Base-by-base conservation (phyloP, 129 eudicot species). In the Silybum marianum region DNA sequence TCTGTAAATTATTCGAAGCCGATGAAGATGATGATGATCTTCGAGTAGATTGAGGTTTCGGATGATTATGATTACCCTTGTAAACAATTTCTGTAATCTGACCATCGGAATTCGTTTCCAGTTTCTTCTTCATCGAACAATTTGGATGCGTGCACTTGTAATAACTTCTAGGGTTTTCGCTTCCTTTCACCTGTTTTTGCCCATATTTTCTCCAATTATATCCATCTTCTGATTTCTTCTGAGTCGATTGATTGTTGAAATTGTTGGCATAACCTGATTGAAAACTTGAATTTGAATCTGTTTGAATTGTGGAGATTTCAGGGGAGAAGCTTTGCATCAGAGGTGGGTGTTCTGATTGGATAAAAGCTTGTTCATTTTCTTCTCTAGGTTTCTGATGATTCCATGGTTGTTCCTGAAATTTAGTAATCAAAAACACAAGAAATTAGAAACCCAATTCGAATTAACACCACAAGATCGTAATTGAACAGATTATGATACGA, bases 181-280 rank as follows among this genome's bases (percentile, higher is more conserved):
- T 93, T 62, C 97, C 97, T 80, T 93, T 93, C 68, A 93, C 98
- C 51, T 88, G 92, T 62, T 93, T 93, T 75, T 93, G 98, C 73
- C 98, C 98, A 69, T 93, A 93, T 73, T 93, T 93, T 60, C 97
- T 84, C 98, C 98, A 93, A 39, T 93, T 93, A 63, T 87, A 93
- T 0, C 98, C 98, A 19, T 93, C 98, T 9, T 91, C 97, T 8
- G 93, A 85, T 71, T 81, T 91, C 80, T 82, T 86, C 51, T 78
- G 42, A 46, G 80, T 22, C 26, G 83, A 69, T 82, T 77, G 88
- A 69, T 85, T 83, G 39, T 65, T 30, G 72, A 68, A 40, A 44
- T 77, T 68, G 68, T 48, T 84, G 74, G 81, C 14, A 2, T 77
- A 51, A 14, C 84, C 86, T 12, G 87, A 84, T 71, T 86, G 91